These are phyloP conservation scores for Trifolium pratense DNA, from an alignment of 306 rosid species.

Conservation along the genomic window DNA sequence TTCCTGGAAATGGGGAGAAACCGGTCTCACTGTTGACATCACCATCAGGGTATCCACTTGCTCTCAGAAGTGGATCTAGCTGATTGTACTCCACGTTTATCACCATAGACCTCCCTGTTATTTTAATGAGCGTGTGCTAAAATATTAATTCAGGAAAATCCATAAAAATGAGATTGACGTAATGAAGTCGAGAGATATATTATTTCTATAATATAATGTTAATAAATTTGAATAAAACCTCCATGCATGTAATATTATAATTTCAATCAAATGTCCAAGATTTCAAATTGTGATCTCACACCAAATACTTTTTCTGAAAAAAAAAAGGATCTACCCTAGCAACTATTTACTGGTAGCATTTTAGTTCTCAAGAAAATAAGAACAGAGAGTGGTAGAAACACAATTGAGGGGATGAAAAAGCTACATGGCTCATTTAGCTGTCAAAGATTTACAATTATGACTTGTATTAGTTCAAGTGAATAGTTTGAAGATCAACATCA, in stretches of 20 bases:
- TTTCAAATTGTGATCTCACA: slow-evolving; percentile 26
- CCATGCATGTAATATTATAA: slow-evolving; percentile 10
- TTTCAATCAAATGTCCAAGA: slow-evolving; percentile 14
- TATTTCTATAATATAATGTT: slow-evolving; percentile 20
- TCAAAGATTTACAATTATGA: background rate
- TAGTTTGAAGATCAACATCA: slow-evolving; percentile 8
- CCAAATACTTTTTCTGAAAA: slow-evolving; percentile 22
- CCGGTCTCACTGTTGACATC: slow-evolving; percentile 88
- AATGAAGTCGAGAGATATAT: slow-evolving; percentile 24
- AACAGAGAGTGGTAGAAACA: too few relatives aligned
- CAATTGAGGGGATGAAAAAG: slow-evolving; percentile 22
- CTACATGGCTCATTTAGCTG: background rate
- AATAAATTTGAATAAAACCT: slow-evolving; percentile 11
- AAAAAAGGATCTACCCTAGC: slow-evolving; percentile 14
- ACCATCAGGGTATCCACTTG: slow-evolving; percentile 88
- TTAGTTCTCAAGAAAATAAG: slow-evolving; percentile 8
- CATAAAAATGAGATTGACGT: slow-evolving; percentile 20
- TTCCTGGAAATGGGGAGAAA: slow-evolving; percentile 95
- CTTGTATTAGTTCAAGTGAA: slow-evolving; percentile 25
- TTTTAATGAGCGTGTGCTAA: slow-evolving; percentile 34
- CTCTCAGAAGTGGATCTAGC: slow-evolving; percentile 97
- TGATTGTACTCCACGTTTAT: slow-evolving; percentile 98
- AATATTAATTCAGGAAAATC: slow-evolving; percentile 13
- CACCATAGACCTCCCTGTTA: slow-evolving; percentile 90
- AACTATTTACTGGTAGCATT: slow-evolving; percentile 23